A percentile compares a stretch with the other conserved stretches of the same genome.
phyloP scores from a whole-genome alignment of 805 yeast genomes.

The Candida qinlingensis region DNA sequence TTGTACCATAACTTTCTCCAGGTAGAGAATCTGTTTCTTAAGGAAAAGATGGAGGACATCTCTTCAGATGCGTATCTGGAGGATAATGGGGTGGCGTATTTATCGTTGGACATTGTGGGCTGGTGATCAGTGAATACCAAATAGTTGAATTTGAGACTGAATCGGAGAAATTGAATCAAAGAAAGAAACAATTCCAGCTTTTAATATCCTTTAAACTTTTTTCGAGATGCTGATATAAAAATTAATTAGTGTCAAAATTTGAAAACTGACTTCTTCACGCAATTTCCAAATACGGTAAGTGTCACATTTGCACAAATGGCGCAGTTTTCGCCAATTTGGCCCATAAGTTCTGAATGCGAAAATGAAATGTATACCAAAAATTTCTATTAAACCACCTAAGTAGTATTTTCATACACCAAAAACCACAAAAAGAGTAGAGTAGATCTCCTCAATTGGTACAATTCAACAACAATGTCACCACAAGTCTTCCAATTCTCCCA shows the following conservation, averaged over 20 bases:
- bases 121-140: not conserved
- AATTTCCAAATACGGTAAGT: not conserved
- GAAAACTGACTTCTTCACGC: not conserved
- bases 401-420: not conserved
- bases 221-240: not conserved
- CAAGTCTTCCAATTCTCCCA: constrained; percentile 63
- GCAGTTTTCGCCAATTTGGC: not conserved
- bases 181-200: no score
- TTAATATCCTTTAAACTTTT: no score
- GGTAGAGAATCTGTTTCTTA: constrained; percentile 91
- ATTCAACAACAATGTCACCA: constrained; percentile 14
- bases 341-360: not conserved
- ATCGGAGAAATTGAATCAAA: no score
- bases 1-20: constrained; percentile 98
- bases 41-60: constrained; percentile 89
- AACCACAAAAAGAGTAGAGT: constrained; percentile 18
- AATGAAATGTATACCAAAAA: no score
- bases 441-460: constrained; percentile 18
- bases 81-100: constrained; percentile 88
- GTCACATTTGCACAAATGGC: not conserved
- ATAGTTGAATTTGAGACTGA: no score
- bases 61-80: constrained; percentile 97
- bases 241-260: not conserved
- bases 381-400: not conserved
- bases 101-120: constrained; percentile 42